Evolutionary conservation across 768 basidiomycete genomes (phyloP).

Genomic region (Tulasnella sp.): DNA sequence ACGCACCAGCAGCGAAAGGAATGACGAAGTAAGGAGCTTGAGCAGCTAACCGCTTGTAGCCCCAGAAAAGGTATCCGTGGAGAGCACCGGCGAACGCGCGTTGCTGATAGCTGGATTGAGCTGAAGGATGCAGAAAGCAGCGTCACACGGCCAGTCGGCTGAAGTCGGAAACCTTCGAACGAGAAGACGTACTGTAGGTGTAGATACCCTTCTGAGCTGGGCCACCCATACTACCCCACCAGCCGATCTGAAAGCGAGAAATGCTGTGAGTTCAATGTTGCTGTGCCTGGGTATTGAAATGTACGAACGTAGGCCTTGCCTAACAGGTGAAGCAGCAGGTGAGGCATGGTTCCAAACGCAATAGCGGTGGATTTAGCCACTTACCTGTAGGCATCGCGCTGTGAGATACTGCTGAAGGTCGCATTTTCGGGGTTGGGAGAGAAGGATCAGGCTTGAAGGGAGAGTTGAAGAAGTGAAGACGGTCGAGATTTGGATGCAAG

Average conservation of each 20-base stretch:
- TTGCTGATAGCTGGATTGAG: slow-evolving; percentile 71
- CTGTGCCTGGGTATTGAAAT: not conserved
- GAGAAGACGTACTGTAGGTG: slow-evolving; percentile 57
- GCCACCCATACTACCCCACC: slow-evolving; percentile 78
- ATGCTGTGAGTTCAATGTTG: not conserved
- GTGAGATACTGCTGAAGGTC: slow-evolving; percentile 7
- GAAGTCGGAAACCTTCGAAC: not conserved
- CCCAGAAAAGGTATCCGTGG: slow-evolving; percentile 74
- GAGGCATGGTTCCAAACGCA: not conserved
- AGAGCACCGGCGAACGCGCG: slow-evolving; percentile 60
- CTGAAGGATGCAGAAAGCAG: slow-evolving; percentile 29
- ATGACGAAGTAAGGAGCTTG: slow-evolving; percentile 70
- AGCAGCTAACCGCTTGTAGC: slow-evolving; percentile 59
- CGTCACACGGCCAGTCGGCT: not conserved
- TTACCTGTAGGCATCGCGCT: slow-evolving; percentile 12
- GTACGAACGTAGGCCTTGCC: slow-evolving; percentile 15
- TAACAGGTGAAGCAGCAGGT: not conserved
- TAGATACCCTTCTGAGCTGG: slow-evolving; percentile 66
- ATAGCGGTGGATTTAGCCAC: not conserved
- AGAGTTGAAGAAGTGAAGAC: not conserved
- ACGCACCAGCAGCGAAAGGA: slow-evolving; percentile 68
- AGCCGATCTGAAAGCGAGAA: slow-evolving; percentile 47
- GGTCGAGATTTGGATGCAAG: not conserved
- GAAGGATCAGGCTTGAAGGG: not conserved
- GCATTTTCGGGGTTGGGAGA: slow-evolving; percentile 6